Evolutionary conservation across 495 filamentous ascomycete genomes (phyloP).

Genomic region (Sordaria brevicollis): DNA sequence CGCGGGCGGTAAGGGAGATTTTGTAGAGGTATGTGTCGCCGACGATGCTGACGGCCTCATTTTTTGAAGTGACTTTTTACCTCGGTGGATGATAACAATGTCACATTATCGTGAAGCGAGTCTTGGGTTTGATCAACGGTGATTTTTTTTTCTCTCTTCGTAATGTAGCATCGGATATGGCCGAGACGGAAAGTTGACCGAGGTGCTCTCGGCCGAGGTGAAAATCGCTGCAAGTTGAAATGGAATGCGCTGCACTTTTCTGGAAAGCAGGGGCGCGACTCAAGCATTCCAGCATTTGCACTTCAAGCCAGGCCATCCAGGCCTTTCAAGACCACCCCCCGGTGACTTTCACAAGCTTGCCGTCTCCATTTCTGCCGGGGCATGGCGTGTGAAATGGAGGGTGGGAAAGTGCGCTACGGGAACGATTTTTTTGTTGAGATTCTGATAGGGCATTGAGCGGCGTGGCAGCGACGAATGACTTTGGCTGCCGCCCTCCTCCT

Average conservation of each 20-base stretch:
- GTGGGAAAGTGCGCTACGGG: neutral
- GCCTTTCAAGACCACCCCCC: neutral
- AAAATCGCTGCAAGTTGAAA: too few relatives aligned
- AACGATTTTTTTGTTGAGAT: neutral
- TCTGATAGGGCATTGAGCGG: neutral
- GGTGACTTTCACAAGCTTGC: neutral
- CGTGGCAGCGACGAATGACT: neutral
- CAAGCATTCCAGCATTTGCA: neutral
- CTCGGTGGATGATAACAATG: neutral
- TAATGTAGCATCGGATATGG: neutral
- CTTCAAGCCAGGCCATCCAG: neutral
- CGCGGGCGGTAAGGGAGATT: neutral
- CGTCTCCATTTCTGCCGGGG: neutral
- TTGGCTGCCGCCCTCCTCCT: neutral
- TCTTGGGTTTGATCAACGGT: neutral
- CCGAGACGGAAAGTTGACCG: neutral
- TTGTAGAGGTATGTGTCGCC: neutral
- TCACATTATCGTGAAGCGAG: neutral
- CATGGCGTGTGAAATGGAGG: neutral
- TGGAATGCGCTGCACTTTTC: neutral
- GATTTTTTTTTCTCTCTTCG: neutral
- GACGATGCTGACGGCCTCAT: neutral
- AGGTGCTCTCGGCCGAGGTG: neutral
- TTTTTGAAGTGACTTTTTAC: neutral
- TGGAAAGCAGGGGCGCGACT: neutral